Evolutionary conservation across 495 filamentous ascomycete genomes (phyloP).

Genomic region (Penicillium canariense): DNA sequence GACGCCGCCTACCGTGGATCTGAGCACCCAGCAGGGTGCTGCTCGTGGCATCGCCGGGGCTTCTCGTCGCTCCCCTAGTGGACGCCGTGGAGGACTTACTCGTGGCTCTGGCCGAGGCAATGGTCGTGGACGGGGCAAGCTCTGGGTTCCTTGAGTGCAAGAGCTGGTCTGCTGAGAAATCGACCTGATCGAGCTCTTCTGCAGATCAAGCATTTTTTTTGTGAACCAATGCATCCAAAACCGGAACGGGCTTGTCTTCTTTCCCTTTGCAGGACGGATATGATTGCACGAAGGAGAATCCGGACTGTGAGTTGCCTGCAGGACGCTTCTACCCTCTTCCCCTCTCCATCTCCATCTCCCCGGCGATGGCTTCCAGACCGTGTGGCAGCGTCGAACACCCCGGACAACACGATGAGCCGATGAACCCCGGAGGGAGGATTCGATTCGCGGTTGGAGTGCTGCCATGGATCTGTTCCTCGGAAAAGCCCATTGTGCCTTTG

Average conservation of each 20-base stretch:
- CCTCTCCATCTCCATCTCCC: conserved; percentile 3
- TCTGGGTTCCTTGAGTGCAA: conserved; percentile 52
- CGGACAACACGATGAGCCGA: conserved; percentile 25
- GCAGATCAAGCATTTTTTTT: conserved; percentile 22
- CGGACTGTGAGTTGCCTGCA: conserved; percentile 13
- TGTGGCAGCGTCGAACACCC: conserved; percentile 6
- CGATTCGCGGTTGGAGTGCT: conserved; percentile 15
- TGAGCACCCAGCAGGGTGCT: conserved; percentile 37
- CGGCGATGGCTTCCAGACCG: conserved; percentile 15
- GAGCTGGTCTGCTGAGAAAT: conserved; percentile 21
- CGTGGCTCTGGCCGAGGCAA: conserved; percentile 35
- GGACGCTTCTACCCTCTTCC: conserved; percentile 15
- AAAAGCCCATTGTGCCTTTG: conserved; percentile 10
- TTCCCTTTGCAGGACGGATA: conserved; percentile 20
- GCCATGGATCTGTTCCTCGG: conserved; percentile 14
- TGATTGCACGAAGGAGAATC: conserved; percentile 11
- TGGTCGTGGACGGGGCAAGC: conserved; percentile 48
- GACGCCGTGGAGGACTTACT: conserved; percentile 32
- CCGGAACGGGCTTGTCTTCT: conserved; percentile 21
- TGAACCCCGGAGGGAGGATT: conserved; percentile 57
- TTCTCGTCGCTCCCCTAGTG: conserved; percentile 34
- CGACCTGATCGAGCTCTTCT: conserved; percentile 14
- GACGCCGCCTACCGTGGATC: conserved; percentile 31
- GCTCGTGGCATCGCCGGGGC: conserved; percentile 39
- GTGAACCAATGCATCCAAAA: conserved; percentile 22